These are phyloP conservation scores for Lonicera japonica DNA, from an alignment of 129 eudicot species.

Conservation along the genomic window DNA sequence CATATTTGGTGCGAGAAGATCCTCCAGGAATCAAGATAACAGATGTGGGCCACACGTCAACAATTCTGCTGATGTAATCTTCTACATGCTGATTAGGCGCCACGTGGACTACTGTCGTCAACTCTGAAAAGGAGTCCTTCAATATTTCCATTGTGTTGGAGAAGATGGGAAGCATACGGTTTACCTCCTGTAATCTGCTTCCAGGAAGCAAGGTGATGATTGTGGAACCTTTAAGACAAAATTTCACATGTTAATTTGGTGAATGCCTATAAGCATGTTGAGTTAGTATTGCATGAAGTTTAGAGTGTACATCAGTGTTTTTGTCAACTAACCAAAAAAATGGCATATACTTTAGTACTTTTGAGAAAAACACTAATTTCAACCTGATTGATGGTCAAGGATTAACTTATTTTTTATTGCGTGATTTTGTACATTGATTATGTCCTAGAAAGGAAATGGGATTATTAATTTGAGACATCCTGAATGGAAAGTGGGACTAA, in stretches of 20 bases:
- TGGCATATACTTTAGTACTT: no score
- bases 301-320: neutral
- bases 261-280: neutral
- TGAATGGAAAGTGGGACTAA: no score
- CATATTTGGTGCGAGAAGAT: slow-evolving; percentile 45
- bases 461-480: no score
- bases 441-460: no score
- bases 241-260: neutral
- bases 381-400: no score
- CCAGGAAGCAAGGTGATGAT: slow-evolving; percentile 76
- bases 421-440: no score
- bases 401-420: no score
- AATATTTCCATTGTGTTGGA: slow-evolving; percentile 45
- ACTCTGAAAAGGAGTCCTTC: slow-evolving; percentile 39
- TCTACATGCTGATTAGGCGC: slow-evolving; percentile 81
- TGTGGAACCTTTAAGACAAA: slow-evolving; percentile 41
- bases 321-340: neutral
- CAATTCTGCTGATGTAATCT: slow-evolving; percentile 38
- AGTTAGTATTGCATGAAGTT: neutral
- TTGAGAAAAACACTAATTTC: no score
- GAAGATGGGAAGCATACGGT: slow-evolving; percentile 85
- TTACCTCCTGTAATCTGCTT: slow-evolving; percentile 91
- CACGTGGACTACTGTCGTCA: slow-evolving; percentile 58
- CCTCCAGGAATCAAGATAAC: slow-evolving; percentile 56
- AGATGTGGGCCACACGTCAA: slow-evolving; percentile 46